A percentile compares a stretch with the other conserved stretches of the same genome.
These are phyloP conservation scores for Zostera marina DNA, from an alignment of 116 monocot species.

Conservation along the genomic window DNA sequence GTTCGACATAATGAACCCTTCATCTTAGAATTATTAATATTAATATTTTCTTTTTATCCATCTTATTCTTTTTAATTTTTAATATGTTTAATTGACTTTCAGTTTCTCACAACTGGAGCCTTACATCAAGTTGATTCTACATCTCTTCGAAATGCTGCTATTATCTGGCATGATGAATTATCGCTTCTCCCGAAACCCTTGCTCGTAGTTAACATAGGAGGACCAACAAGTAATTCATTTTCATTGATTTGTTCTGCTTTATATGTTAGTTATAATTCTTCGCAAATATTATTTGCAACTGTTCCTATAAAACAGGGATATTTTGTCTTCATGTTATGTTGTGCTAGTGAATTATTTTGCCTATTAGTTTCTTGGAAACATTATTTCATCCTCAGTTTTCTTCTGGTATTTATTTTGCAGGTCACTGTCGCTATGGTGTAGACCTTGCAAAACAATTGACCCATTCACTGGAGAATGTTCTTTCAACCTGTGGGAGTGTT, in stretches of 20 bases:
- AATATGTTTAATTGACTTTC: conserved; percentile 10
- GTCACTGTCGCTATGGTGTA: conserved; percentile 70
- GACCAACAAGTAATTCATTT: conserved; percentile 66
- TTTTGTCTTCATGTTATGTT: too few relatives aligned
- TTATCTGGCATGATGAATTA: conserved; percentile 83
- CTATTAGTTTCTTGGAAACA: too few relatives aligned
- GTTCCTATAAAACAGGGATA: too few relatives aligned
- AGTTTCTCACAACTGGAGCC: conserved; percentile 85
- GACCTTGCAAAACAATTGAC: conserved; percentile 75
- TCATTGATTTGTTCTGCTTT: neutral
- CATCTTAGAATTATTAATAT: too few relatives aligned
- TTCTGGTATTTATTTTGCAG: conserved; percentile 11
- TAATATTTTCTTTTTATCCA: neutral
- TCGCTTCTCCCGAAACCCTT: conserved; percentile 89
- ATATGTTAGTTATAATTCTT: neutral
- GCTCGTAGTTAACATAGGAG: conserved; percentile 90
- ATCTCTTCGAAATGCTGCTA: conserved; percentile 63
- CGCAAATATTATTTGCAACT: neutral
- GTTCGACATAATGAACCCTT: neutral
- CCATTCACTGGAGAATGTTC: conserved; percentile 46
- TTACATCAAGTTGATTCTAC: conserved; percentile 81
- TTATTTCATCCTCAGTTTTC: too few relatives aligned
- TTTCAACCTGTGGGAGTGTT: conserved; percentile 85
- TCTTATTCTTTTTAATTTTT: neutral
- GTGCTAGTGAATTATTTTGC: too few relatives aligned